Percentiles rank a stretch among this genome's conserved stretches.
These are phyloP conservation scores for Ogataea parapolymorpha DNA, from an alignment of 805 yeast genomes.

Conservation along the genomic window DNA sequence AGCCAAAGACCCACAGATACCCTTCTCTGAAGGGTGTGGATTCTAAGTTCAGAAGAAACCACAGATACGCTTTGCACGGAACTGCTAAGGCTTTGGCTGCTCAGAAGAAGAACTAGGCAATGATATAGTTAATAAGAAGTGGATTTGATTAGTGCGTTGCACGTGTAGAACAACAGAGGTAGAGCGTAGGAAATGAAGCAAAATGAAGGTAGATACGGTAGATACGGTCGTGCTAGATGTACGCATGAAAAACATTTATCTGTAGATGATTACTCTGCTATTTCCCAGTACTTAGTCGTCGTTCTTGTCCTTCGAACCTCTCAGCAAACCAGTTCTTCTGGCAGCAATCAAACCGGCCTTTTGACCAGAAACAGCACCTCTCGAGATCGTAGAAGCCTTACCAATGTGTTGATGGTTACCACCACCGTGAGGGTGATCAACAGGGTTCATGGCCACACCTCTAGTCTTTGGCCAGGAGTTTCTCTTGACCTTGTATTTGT, in stretches of 20 bases:
- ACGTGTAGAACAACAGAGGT: background rate
- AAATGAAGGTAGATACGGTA: too few species aligned
- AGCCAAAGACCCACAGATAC: constrained; percentile 97
- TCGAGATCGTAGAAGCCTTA: constrained; percentile 98
- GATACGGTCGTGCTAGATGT: background rate
- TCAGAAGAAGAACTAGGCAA: constrained; percentile 34
- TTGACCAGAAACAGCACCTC: constrained; percentile 99
- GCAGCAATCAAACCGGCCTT: constrained; percentile 99
- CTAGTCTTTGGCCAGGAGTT: constrained; percentile 99
- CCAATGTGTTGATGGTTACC: constrained; percentile 99
- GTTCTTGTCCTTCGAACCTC: constrained; percentile 87
- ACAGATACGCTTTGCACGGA: constrained; percentile 98
- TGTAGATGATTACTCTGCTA: constrained; percentile 12
- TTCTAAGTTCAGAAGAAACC: constrained; percentile 99
- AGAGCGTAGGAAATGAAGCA: background rate
- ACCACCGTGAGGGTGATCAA: constrained; percentile 99
- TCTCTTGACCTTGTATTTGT: constrained; percentile 99
- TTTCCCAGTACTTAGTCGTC: constrained; percentile 25
- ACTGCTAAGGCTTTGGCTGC: constrained; percentile 92
- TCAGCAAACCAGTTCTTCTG: constrained; percentile 99
- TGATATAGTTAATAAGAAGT: constrained; percentile 3
- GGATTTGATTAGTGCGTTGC: background rate
- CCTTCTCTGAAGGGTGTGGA: constrained; percentile 99
- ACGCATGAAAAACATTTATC: background rate
- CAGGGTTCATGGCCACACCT: constrained; percentile 99